Base-by-base conservation (phyloP, 2,329 filamentous ascomycete genomes). In the Parastagonospora avenae region DNA sequence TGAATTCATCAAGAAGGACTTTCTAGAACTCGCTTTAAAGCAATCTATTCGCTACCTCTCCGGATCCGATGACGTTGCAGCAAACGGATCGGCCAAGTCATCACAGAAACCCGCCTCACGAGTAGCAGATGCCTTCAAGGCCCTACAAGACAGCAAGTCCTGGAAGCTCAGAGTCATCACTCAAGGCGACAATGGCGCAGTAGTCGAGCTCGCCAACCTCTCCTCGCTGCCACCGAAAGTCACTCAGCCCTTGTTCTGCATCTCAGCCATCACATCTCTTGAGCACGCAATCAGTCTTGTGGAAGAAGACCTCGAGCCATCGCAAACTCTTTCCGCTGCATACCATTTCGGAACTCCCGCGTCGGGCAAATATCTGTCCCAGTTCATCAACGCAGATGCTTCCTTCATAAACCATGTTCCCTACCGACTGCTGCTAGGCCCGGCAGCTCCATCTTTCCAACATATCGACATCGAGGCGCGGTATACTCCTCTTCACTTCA, bases 391-490 rank as follows among this genome's bases (percentile, higher is more conserved):
- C 8, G 74, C 82, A 2, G 71, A 79, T 10, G 64, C 79, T 0
- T 79, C 80, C 0, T 82, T 80, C 62, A 72, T 83, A 48, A 87
- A 87, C 64, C 80, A 85, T 45, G 76, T 87, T 6, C 84, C 85
- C 0, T 55, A 72, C 2, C 76, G 81, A 30, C 71, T 87, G 2
- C 77, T 87, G 4, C 60, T 78, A 65, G 67, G 66, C 46, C 68
- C 66, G 4, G 50, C 60, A 1, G 62, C 61, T 1, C 67, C 68
- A 0, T 46, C 44, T 2, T 51, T 41, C 31, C 55, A 57, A 10
- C n/a, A 51, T 14, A 49, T 64, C 11, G 46, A 64, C 28, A 33
- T 63, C 0, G 53, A 61, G 11, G 55, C 53, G 10, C 39, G 64
- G 10, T 67, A 68, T 38, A 62, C 50, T 2, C 43, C 32, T 11